phyloP scores from a whole-genome alignment of 768 basidiomycete genomes.

The Boletus edulis region DNA sequence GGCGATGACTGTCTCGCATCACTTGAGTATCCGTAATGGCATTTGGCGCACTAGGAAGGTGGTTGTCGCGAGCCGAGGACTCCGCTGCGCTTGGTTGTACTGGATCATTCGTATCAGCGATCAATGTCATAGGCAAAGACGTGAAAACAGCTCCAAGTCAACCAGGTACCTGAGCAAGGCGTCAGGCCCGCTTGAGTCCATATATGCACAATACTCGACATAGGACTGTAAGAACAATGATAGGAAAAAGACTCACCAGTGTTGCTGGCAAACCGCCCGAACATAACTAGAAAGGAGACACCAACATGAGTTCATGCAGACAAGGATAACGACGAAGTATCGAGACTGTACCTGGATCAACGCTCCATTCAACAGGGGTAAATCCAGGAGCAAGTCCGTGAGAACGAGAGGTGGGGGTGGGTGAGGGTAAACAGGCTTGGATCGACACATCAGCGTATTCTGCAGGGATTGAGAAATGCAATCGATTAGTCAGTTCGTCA shows the following conservation, averaged over 20 bases:
- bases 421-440: constrained; percentile 7
- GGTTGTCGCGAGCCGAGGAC: not conserved
- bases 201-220: not conserved
- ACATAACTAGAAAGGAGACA: constrained; percentile 1
- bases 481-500: not conserved
- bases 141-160: too few species aligned
- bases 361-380: constrained; percentile 8
- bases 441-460: constrained; percentile 11
- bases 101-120: constrained; percentile 5
- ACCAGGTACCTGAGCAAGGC: too few species aligned
- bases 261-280: not conserved
- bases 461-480: not conserved
- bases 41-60: not conserved
- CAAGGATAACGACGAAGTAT: too few species aligned
- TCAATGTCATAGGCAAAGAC: not conserved
- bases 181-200: not conserved
- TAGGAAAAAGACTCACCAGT: constrained; percentile 7
- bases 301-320: not conserved
- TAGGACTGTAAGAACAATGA: too few species aligned
- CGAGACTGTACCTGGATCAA: constrained; percentile 1
- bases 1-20: not conserved
- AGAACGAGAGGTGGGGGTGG: not conserved
- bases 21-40: not conserved
- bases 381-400: not conserved
- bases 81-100: constrained; percentile 4